A percentile compares a stretch with the other conserved stretches of the same genome.
Evolutionary conservation across 306 rosid genomes (phyloP).

Genomic region (Adenanthera pavonina): DNA sequence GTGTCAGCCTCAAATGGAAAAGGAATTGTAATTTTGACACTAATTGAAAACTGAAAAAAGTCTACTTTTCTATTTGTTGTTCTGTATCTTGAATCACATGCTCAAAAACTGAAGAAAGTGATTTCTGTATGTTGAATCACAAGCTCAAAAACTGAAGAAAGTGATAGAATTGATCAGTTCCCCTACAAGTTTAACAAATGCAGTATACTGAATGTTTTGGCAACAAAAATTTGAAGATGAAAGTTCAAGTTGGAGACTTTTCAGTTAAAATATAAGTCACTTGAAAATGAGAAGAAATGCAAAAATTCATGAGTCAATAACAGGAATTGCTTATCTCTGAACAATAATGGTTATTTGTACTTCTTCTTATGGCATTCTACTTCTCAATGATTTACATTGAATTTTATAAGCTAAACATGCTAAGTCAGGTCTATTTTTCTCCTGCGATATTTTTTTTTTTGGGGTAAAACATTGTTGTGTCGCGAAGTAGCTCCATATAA

Average conservation of each 20-base stretch:
- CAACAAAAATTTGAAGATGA: background rate
- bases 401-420: background rate
- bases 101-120: background rate
- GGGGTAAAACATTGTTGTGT: background rate
- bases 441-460: background rate
- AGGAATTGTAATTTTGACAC: background rate
- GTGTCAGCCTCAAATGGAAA: background rate
- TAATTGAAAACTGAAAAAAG: background rate
- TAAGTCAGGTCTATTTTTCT: background rate
- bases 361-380: background rate
- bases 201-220: background rate
- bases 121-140: background rate
- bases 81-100: background rate
- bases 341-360: background rate
- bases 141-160: background rate
- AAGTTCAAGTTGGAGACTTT: background rate
- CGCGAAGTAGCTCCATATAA: background rate
- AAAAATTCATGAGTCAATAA: background rate
- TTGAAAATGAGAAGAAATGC: background rate
- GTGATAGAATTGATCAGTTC: background rate
- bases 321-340: background rate
- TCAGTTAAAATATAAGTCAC: background rate
- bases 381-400: background rate
- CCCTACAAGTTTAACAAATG: background rate
- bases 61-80: background rate